Percentiles rank a stretch among this genome's conserved stretches.
Conservation (phyloP, 2,329 filamentous ascomycete species). For the Cryphonectria naterciae region DNA sequence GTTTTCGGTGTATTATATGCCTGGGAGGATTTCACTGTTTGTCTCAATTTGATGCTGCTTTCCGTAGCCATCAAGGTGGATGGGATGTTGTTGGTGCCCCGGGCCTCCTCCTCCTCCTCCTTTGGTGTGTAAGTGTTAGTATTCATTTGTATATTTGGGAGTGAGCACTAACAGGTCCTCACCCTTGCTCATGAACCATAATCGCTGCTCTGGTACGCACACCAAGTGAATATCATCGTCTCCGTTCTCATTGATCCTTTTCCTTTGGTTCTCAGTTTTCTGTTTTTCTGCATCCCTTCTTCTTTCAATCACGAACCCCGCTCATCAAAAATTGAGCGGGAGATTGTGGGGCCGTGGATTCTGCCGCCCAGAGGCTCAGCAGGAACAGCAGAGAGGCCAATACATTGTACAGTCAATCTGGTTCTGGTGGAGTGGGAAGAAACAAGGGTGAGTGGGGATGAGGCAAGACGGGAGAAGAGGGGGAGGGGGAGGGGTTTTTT, state of each 20-base stretch:
- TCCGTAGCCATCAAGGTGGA: not conserved
- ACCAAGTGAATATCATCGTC: not conserved
- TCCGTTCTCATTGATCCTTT: too few relatives aligned
- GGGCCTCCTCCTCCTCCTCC: too few relatives aligned
- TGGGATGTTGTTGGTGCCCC: not conserved
- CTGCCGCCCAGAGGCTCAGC: not conserved
- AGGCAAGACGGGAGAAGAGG: too few relatives aligned
- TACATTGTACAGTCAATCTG: too few relatives aligned
- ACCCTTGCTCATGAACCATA: not conserved
- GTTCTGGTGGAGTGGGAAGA: not conserved
- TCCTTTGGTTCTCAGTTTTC: not conserved
- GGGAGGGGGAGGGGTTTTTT: too few relatives aligned
- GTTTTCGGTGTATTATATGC: not conserved
- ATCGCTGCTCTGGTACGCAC: not conserved
- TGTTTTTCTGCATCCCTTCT: not conserved
- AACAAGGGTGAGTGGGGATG: not conserved
- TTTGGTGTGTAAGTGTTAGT: not conserved
- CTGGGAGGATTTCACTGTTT: not conserved
- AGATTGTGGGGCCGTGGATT: not conserved
- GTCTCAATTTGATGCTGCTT: not conserved
- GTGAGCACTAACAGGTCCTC: not conserved
- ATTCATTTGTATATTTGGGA: not conserved
- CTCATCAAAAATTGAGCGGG: not conserved
- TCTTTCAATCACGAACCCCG: not conserved
- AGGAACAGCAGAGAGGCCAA: not conserved